Percentiles rank a stretch among this genome's conserved stretches.
phyloP scores from a whole-genome alignment of 495 filamentous ascomycete species.

The Lepraria neglecta region DNA sequence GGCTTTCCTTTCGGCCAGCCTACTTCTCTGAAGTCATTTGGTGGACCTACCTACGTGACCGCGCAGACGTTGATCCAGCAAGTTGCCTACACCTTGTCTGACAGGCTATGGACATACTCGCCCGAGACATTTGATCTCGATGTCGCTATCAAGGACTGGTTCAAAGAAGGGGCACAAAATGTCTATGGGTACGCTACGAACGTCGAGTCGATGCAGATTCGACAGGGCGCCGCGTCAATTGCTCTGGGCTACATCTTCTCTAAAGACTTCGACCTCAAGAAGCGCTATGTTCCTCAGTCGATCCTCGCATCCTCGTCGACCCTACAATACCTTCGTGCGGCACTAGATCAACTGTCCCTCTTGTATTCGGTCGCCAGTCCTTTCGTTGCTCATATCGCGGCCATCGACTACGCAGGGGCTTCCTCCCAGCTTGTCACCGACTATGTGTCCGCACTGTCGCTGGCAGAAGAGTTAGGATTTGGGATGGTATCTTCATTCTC shows the following conservation, averaged over 20 bases:
- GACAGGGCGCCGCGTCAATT: slow-evolving; percentile 83
- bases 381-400: slow-evolving; percentile 89
- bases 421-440: slow-evolving; percentile 70
- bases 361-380: slow-evolving; percentile 87
- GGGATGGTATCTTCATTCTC: slow-evolving; percentile 80
- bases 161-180: slow-evolving; percentile 58
- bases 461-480: slow-evolving; percentile 88
- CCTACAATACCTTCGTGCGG: slow-evolving; percentile 70
- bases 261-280: slow-evolving; percentile 84
- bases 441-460: slow-evolving; percentile 70
- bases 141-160: slow-evolving; percentile 71
- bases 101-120: slow-evolving; percentile 95
- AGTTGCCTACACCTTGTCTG: slow-evolving; percentile 84
- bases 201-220: slow-evolving; percentile 74
- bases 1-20: slow-evolving; percentile 58
- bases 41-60: slow-evolving; percentile 83
- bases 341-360: slow-evolving; percentile 81
- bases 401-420: slow-evolving; percentile 72
- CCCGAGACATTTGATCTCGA: slow-evolving; percentile 89
- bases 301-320: slow-evolving; percentile 79
- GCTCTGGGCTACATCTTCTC: slow-evolving; percentile 97
- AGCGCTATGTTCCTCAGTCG: slow-evolving; percentile 83
- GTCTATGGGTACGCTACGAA: slow-evolving; percentile 71
- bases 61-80: slow-evolving; percentile 91
- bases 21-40: slow-evolving; percentile 57